Base-by-base conservation (phyloP, 345 rosid genomes). In the Eucalyptus globulus region DNA sequence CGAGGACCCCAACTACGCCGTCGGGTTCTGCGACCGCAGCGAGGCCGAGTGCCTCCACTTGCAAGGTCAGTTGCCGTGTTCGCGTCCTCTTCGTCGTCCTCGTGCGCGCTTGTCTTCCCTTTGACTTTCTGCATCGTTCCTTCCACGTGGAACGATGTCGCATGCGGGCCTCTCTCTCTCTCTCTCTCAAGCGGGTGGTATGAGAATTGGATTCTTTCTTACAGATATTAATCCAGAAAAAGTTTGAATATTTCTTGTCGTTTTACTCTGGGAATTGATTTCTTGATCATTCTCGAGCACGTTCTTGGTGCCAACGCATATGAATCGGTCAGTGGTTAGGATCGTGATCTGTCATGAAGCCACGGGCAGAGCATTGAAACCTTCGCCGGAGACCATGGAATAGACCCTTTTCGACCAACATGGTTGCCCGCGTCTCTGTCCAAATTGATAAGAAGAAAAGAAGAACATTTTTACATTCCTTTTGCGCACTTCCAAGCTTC, bases 1-100 rank as follows among this genome's bases (percentile, higher is more conserved):
- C 88, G 93, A 88, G 34, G 99, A 98, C 86, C 98, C 99, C 80
- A 97, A 98, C 91, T 98, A 98, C 89, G 93, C 99, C 8, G 96
- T 96, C 89, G 99, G 98, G 21, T 97, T 98, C 92, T 88, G 92
- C 22, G 99, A 98, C 90, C 96, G 99, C 80, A 91, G 96, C 40
- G 99, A 97, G 91, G 89, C 96, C 37, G 98, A 96, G 62, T 98
- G 99, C 91, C 92, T 95, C 89, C 94, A 93, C 86, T 91, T 98
- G 91, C 99, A 96, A 96, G 98, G 99, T 98, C 88, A 92, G 96
- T 89, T 13, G 22, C 65, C 90, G 81, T 88, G 49, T 49, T 37
- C 31, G 1, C 67, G 50, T 86, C 90, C 11, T 51, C 88, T 37
- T 53, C 58, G n/a, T 19, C 29, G 26, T 50, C 87, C 7, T 86